Base-by-base conservation (phyloP, 768 basidiomycete genomes). In the Cubamyces sp. region DNA sequence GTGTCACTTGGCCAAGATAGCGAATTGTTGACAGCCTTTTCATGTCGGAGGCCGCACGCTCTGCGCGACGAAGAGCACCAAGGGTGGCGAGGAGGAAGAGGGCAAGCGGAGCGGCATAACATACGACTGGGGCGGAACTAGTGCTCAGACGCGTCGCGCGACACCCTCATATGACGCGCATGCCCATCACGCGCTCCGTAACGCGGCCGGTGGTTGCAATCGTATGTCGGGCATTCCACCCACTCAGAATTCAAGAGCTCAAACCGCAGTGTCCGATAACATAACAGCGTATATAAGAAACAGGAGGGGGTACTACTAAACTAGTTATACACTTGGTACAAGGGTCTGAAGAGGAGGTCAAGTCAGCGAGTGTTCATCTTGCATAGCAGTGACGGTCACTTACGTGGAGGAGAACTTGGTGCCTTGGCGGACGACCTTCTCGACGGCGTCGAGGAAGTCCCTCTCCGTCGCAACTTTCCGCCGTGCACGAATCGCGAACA, bases 391-490 rank as follows among this genome's bases (percentile, higher is more conserved):
- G 23, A 41, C 7, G 28, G 8, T 48, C 23, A 86, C 92, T 62
- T 82, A 94, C 86, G 97, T 98, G 84, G 88, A 91, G 2, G 95
- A 97, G 79, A 98, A 99, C 78, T 98, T 98, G 70, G 92, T 94
- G 26, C 96, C 96, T 77, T 98, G 95, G 69, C 94, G 84, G 42
- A 98, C 94, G 60, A 99, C 97, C 78, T 98, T 98, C 81, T 99
- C 97, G 2, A 99, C 96, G 12, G 95, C 91, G 66, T 97, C 95
- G 73, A 99, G 78, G 79, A 98, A 99, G 76, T 99, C 97, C 57
- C 94, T 89, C 73, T 99, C 97, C 5, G 94, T 94, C 0, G 96
- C 95, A 1, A 98, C 94, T 75, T 98, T 98, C 76, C 97, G 83
- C 68, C 97, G 83, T 47, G 94, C 92, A 61, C 97, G 91, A 71